phyloP scores from a whole-genome alignment of 768 basidiomycete species.

The Lentinula aciculospora region DNA sequence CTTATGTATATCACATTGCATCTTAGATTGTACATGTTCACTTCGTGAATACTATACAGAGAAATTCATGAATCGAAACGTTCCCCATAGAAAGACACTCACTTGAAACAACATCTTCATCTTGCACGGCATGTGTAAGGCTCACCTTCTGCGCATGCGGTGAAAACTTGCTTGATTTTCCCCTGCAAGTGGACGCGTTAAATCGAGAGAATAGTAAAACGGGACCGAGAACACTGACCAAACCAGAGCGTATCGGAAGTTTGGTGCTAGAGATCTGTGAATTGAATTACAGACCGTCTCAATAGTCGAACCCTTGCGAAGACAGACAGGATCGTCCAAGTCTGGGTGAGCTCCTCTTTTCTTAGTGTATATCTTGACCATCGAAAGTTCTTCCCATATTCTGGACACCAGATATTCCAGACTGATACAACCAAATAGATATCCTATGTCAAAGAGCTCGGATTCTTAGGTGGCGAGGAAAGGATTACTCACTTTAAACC shows the following conservation, averaged over 20 bases:
- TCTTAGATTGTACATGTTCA: conserved; percentile 7
- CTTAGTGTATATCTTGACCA: conserved; percentile 95
- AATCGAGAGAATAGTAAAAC: too few species aligned
- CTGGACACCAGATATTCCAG: conserved; percentile 69
- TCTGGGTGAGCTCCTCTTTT: conserved; percentile 95
- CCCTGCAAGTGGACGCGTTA: conserved; percentile 45
- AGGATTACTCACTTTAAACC: conserved; percentile 65
- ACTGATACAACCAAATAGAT: conserved; percentile 28
- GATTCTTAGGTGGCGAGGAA: not conserved
- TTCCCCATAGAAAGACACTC: conserved; percentile 22
- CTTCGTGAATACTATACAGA: conserved; percentile 24
- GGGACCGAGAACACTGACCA: conserved; percentile 74
- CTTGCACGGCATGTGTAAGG: conserved; percentile 73
- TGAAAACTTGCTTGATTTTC: conserved; percentile 89
- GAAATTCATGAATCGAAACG: not conserved
- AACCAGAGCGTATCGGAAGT: conserved; percentile 92
- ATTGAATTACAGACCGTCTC: conserved; percentile 94
- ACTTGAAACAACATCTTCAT: conserved; percentile 90
- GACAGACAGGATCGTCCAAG: conserved; percentile 82
- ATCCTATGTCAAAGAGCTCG: conserved; percentile 5
- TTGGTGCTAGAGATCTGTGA: conserved; percentile 81
- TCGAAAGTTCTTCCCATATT: conserved; percentile 74
- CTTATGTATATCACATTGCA: not conserved
- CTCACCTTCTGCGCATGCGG: conserved; percentile 96
- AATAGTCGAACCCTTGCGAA: conserved; percentile 88